Percentiles rank a stretch among this genome's conserved stretches.
These are phyloP conservation scores for Entomortierella lignicola DNA, from an alignment of 192 early-diverging fungal species.

Conservation along the genomic window DNA sequence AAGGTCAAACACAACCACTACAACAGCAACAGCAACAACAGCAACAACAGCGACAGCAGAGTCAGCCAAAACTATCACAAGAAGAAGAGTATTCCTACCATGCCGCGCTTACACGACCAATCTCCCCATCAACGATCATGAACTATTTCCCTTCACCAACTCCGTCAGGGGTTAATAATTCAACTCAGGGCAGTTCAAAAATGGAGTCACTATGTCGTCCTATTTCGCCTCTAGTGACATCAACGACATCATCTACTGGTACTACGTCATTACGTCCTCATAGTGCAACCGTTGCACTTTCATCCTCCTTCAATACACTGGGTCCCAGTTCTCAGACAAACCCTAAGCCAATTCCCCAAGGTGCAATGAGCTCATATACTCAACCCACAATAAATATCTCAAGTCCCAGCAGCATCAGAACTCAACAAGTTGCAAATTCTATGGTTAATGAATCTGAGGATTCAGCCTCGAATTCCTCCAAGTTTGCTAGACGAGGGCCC, in stretches of 20 bases:
- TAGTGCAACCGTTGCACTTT: slow-evolving; percentile 33
- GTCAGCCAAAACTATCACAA: background rate
- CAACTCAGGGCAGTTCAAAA: background rate
- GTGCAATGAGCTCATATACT: slow-evolving; percentile 17
- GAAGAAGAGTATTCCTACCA: slow-evolving; percentile 27
- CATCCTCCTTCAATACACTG: slow-evolving; percentile 32
- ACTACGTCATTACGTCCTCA: slow-evolving; percentile 18
- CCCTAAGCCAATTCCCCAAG: slow-evolving; percentile 5
- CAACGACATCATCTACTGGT: slow-evolving; percentile 5
- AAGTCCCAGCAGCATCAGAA: background rate
- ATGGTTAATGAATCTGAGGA: background rate
- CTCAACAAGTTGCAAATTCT: background rate
- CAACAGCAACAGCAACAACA: background rate
- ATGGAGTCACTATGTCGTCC: background rate
- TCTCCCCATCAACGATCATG: slow-evolving; percentile 46
- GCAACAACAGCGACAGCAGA: slow-evolving; percentile 16
- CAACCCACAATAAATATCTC: background rate
- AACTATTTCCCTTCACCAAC: slow-evolving; percentile 40
- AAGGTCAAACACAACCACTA: background rate
- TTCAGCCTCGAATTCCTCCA: slow-evolving; percentile 14
- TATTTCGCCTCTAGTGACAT: background rate
- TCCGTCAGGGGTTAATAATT: background rate
- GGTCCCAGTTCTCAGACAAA: slow-evolving; percentile 13
- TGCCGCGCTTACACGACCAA: slow-evolving; percentile 44
- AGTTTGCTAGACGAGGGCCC: slow-evolving; percentile 40